Percentiles rank a stretch among this genome's conserved stretches.
Evolutionary conservation across 1,284 basidiomycete species (phyloP).

Genomic region (Boletus semigastroideus): DNA sequence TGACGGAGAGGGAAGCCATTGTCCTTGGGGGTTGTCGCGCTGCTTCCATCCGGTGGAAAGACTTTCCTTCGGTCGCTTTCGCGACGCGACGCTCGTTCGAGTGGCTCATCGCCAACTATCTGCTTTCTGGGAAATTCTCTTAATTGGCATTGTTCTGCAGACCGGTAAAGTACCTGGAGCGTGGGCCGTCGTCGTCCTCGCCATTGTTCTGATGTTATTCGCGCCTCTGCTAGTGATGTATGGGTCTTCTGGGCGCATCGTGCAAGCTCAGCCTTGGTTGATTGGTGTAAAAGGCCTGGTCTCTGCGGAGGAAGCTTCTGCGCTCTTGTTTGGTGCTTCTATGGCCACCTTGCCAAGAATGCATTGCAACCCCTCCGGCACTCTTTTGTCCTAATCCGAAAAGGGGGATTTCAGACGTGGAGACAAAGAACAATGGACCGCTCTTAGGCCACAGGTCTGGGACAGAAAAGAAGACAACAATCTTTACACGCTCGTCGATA

Average conservation of each 20-base stretch:
- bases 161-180: not conserved
- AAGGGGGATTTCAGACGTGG: slow-evolving; percentile 18
- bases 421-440: slow-evolving; percentile 10
- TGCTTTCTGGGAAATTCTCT: no score
- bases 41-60: no score
- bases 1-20: slow-evolving; percentile 21
- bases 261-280: slow-evolving; percentile 24
- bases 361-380: slow-evolving; percentile 23
- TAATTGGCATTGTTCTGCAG: no score
- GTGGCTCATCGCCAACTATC: slow-evolving; percentile 10
- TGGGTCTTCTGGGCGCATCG: slow-evolving; percentile 22
- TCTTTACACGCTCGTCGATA: slow-evolving; percentile 30
- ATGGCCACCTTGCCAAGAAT: slow-evolving; percentile 13
- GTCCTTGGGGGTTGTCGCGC: slow-evolving; percentile 30
- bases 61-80: slow-evolving; percentile 27
- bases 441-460: not conserved
- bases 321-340: slow-evolving; percentile 16
- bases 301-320: slow-evolving; percentile 23
- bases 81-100: slow-evolving; percentile 12
- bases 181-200: not conserved
- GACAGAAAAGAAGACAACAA: not conserved
- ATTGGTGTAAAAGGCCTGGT: slow-evolving; percentile 29
- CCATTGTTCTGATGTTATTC: slow-evolving; percentile 18
- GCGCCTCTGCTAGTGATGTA: slow-evolving; percentile 21
- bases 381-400: slow-evolving; percentile 12